Evolutionary conservation across 2,329 filamentous ascomycete species (phyloP), one percentile per base, ranked within the genome.

Genomic region (Knoxdaviesia proteae): DNA sequence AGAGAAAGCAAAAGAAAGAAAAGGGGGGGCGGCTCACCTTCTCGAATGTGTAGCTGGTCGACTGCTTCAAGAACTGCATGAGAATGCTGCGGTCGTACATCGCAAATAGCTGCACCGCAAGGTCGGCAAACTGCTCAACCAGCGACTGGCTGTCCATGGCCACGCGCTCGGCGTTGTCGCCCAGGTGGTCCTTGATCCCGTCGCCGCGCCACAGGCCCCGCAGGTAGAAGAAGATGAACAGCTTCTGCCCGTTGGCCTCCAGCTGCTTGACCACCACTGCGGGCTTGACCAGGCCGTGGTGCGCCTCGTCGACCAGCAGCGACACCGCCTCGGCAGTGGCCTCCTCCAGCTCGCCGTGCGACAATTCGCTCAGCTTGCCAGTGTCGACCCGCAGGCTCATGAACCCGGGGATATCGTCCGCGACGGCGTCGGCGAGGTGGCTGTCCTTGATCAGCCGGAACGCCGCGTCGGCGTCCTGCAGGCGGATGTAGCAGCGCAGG

Each of bases 181-280:
- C 63, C 20, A 59, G 57, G 48, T 68, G 63, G 44, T 73, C 68
- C 45, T 63, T 60, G 34, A 78, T 69, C 7, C 71, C 73, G 46
- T 84, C 73, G 1, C 83, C 84, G 46, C 69, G 73, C 87, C 88
- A 98, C 3, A 98, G 65, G 0, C 79, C 77, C 8, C 81, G 77
- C 30, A 98, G 69, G 56, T 98, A 98, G 60, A 96, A 92, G 62
- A 82, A 96, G 0, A 93, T 69, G 54, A 93, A 94, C 0, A 84
- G 64, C 41, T 75, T 65, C 41, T 82, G 63, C 11, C 76, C 67
- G 47, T 78, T 74, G 20, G 67, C 65, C 50, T 79, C 67, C 2
- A 98, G 65, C 55, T 96, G 87, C 5, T 68, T 62, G 3, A 94
- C 78, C 2, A 98, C 87, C 3, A 77, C 69, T 4, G 74, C 69